Base-by-base conservation (phyloP, 108 stramenopile species). In the Skeletonema costatum region DNA sequence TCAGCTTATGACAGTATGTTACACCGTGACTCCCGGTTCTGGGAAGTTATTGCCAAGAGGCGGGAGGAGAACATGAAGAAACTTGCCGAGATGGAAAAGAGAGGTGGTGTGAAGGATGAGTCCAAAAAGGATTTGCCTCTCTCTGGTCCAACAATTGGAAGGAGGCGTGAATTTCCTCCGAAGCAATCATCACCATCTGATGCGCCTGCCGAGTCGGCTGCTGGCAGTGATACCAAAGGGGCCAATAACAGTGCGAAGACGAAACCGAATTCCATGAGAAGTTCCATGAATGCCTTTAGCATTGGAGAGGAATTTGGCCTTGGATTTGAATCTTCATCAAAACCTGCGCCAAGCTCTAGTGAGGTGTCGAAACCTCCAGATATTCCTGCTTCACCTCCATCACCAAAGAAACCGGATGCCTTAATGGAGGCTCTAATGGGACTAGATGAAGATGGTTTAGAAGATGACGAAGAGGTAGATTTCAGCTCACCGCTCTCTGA, bases 11-110 rank as follows among this genome's bases (percentile, higher is more conserved):
- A 96, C 74, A 84, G 82, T 50, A 92, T 96, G 92, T 78, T 96
- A 11, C 88, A 92, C 75, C 89, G 92, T 10, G 90, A 93, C 77
- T 93, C 94, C 11, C 73, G 88, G 44, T 93, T 96, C 73, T 96
- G 94, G 94, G 91, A 93, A 56, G 91, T 93, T 10, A 92, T 96
- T 86, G 83, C 86, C 19, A 63, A 58, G 19, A 80, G 92, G 64
- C 76, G 89, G 10, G 68, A 90, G 56, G 90, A 92, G 68, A 89
- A 91, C 32, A 76, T 66, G 58, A 73, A 60, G 35, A 84, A 71
- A 66, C 30, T 60, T 44, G 74, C 66, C 19, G 78, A 78, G 62
- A 21, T 74, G 62, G 82, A 86, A 14, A 70, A 76, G 69, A 75
- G 60, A 17, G 66, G 50, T 1, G 73, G 12, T 17, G 25, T 38